These are phyloP conservation scores for Sarocladium brachiariae DNA, from an alignment of 2,329 filamentous ascomycete species.

Conservation along the genomic window DNA sequence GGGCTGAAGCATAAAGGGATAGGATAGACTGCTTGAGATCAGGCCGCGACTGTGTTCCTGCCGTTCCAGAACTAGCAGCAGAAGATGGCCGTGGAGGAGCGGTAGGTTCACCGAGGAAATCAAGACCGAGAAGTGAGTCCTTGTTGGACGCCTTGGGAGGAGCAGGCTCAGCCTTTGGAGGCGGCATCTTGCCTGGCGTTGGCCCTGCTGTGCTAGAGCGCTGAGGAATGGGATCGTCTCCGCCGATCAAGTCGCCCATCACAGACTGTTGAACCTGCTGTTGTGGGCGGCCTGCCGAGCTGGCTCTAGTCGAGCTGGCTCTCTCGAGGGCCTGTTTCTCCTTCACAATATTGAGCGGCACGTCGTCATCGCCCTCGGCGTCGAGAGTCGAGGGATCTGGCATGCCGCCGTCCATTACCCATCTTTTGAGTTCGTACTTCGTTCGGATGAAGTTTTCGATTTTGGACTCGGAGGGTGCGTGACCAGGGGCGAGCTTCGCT, in stretches of 20 bases:
- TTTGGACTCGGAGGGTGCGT: conserved; percentile 92
- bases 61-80: conserved; percentile 58
- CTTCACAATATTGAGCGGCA: conserved; percentile 55
- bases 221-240: conserved; percentile 59
- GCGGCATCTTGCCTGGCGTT: conserved; percentile 45
- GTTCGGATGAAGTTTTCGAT: conserved; percentile 99
- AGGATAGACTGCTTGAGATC: conserved; percentile 97
- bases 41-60: conserved; percentile 61
- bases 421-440: conserved; percentile 97
- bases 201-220: conserved; percentile 71
- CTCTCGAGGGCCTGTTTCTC: conserved; percentile 59
- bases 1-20: conserved; percentile 82
- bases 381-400: conserved; percentile 88
- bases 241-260: conserved; percentile 76
- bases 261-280: conserved; percentile 22
- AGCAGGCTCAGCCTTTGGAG: conserved; percentile 56
- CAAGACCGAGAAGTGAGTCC: conserved; percentile 85
- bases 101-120: conserved; percentile 76
- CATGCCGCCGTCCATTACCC: conserved; percentile 97
- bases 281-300: conserved; percentile 3
- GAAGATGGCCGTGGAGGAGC: conserved; percentile 77
- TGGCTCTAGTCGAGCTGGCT: conserved; percentile 36
- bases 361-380: conserved; percentile 78
- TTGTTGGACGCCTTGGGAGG: conserved; percentile 67
- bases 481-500: conserved; percentile 81